Base-by-base conservation (phyloP, 306 rosid species). In the Nissolia schottii region DNA sequence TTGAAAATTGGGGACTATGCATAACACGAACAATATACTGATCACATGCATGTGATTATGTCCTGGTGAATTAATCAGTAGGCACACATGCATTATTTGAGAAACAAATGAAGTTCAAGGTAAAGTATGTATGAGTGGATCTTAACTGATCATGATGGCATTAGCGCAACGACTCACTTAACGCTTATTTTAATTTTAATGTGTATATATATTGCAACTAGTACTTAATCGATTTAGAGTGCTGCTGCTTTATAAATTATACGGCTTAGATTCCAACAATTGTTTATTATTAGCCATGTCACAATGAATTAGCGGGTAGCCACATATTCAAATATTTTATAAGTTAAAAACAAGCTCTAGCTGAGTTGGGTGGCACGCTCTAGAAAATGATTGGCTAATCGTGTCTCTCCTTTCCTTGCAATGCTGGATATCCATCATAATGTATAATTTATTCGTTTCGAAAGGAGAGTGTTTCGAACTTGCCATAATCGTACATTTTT, bases 251-350 rank as follows among this genome's bases (percentile, higher is more conserved):
- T 3, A 5, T 4, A 11, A 22, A 12, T n/a, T 5, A 5, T 14
- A 2, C 45, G 22, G 57, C 31, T 20, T 56, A 43, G 43, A 74
- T 50, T 62, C 41, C 24, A n/a, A n/a, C n/a, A n/a, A 25, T 70
- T 40, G 37, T 55, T 70, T 67, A 46, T 68, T n/a, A 45, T 43
- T 29, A 68, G 32, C 62, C 54, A 40, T 32, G 20, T 71, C 43
- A 15, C 55, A 20, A 48, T 31, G 27, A 53, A 18, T 55, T 25
- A 38, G 23, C 38, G 7, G 22, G 12, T 40, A 29, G 40, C 34
- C 37, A 41, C 54, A 24, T 41, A n/a, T 64, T 41, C 55, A 64
- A 40, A 23, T 24, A 64, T 23, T 64, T n/a, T n/a, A n/a, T n/a
- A 25, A 40, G 23, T 0, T 5, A 34, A 6, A 34, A 41, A 31